Base-by-base conservation (phyloP, 768 basidiomycete species). In the Mycena sanguinolenta region DNA sequence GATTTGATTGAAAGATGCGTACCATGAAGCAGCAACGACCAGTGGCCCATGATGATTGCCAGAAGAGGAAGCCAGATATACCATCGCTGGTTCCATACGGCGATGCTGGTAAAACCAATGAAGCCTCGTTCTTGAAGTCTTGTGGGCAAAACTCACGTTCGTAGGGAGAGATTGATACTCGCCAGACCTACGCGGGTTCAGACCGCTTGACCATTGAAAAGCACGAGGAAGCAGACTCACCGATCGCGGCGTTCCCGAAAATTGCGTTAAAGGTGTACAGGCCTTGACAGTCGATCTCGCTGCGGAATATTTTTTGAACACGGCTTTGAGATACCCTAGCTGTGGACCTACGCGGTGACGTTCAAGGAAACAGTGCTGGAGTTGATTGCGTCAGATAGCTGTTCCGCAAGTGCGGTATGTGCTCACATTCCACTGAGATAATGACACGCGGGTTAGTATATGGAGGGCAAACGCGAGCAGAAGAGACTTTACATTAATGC, bases 11-110 rank as follows among this genome's bases (percentile, higher is more conserved):
- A 44, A 21, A 17, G 32, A 28, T 49, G 70, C 80, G 30, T 70
- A 91, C 91, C 91, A 75, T 91, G 91, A 34, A 93, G 80, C 32
- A 92, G 82, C 49, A 93, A 82, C 4, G 90, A 90, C 92, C 91
- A 93, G 75, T 93, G 92, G 0, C 86, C 91, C 21, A 92, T 80
- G 70, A 91, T 91, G 58, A 92, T 78, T 4, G 82, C 63, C 25
- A 90, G 78, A 2, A 93, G 82, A 25, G 87, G 86, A 16, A 80
- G 59, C 30, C 88, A 83, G 44, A 93, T 84, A 65, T 82, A 88
- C 81, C 79, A 84, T 55, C 82, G 85, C 69, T 90, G 86, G 0
- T 87, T 87, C 90, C 92, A 93, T 1, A 93, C 89, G 0, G 92
- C 92, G 75, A 93, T 90, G 8, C 92, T 92, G 67, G 3, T 1